phyloP scores from a whole-genome alignment of 2,329 filamentous ascomycete species.

The Purpureocillium lavendulum region DNA sequence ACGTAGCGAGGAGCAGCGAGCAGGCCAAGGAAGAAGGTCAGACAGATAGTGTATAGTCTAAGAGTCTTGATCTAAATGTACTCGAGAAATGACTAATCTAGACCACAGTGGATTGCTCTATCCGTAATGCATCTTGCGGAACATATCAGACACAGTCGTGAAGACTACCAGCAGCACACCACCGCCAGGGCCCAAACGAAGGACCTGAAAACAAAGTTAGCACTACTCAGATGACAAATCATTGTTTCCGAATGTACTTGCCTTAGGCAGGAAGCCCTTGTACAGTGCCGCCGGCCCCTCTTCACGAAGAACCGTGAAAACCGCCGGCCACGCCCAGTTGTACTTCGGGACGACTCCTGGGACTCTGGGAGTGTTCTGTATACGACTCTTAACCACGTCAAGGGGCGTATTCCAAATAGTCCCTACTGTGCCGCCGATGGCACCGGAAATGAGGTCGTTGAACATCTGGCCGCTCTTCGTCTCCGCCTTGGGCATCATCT shows the following conservation, averaged over 20 bases:
- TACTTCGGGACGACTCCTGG: conserved; percentile 84
- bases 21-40: too few relatives aligned
- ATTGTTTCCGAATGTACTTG: conserved; percentile 41
- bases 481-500: conserved; percentile 70
- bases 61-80: neutral
- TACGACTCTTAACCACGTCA: conserved; percentile 97
- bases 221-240: conserved; percentile 18
- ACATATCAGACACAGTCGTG: conserved; percentile 88
- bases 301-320: conserved; percentile 82
- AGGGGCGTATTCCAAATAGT: conserved; percentile 84
- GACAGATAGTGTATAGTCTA: neutral
- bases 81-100: neutral
- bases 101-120: neutral
- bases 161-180: conserved; percentile 76
- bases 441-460: conserved; percentile 82
- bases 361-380: conserved; percentile 86
- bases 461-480: conserved; percentile 73
- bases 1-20: too few relatives aligned
- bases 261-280: conserved; percentile 97
- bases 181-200: conserved; percentile 45
- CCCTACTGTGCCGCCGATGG: conserved; percentile 78
- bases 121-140: conserved; percentile 49
- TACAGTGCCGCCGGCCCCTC: conserved; percentile 89
- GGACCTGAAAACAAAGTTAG: conserved; percentile 19
- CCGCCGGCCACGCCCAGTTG: conserved; percentile 92